Evolutionary conservation across 768 basidiomycete genomes (phyloP).

Genomic region (Dioszegia crocea): DNA sequence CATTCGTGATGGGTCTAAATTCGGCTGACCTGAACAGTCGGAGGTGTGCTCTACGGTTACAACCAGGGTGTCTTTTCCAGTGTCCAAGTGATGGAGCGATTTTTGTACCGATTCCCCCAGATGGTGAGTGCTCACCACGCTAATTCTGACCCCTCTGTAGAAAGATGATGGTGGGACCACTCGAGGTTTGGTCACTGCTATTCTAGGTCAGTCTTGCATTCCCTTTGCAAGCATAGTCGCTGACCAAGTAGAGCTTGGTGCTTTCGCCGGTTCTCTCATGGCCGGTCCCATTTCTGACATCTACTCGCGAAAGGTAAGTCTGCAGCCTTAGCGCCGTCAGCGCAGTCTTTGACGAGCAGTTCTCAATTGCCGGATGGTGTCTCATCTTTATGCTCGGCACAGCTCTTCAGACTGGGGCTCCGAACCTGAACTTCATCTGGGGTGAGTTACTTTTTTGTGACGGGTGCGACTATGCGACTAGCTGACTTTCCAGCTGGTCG

Average conservation of each 20-base stretch:
- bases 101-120: constrained; percentile 19
- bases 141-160: background rate
- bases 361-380: constrained; percentile 54
- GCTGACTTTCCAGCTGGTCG: constrained; percentile 53
- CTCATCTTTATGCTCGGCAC: constrained; percentile 73
- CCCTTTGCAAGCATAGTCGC: background rate
- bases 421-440: constrained; percentile 61
- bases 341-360: constrained; percentile 12
- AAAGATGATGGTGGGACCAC: constrained; percentile 52
- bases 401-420: constrained; percentile 44
- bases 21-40: constrained; percentile 52
- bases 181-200: constrained; percentile 70
- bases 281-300: constrained; percentile 68
- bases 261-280: constrained; percentile 69
- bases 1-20: too few species aligned
- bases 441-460: constrained; percentile 46
- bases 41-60: constrained; percentile 63
- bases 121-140: constrained; percentile 18
- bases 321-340: too few species aligned
- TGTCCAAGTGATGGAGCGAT: constrained; percentile 59
- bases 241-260: constrained; percentile 46
- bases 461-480: background rate
- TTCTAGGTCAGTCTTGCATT: constrained; percentile 54
- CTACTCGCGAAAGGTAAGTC: constrained; percentile 67
- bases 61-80: constrained; percentile 72